Percentiles rank a stretch among this genome's conserved stretches.
phyloP scores from a whole-genome alignment of 2,329 filamentous ascomycete species.

The Phialocephala subalpina region DNA sequence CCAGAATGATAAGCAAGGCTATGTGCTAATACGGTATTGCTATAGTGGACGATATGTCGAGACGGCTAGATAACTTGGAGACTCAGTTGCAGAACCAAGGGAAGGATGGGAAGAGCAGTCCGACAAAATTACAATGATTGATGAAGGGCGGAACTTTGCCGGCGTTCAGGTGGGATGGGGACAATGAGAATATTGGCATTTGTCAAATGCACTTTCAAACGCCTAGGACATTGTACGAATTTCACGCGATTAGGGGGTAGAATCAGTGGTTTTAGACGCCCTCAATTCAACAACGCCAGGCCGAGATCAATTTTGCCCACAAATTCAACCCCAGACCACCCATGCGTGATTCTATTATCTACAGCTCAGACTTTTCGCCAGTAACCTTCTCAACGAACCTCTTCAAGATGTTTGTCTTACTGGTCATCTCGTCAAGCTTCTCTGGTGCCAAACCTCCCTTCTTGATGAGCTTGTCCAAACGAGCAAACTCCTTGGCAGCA shows the following conservation, averaged over 20 bases:
- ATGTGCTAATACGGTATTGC: constrained; percentile 15
- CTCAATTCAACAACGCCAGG: constrained; percentile 10
- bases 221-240: not conserved
- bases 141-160: not conserved
- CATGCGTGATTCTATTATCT: constrained; percentile 34
- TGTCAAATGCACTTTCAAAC: not conserved
- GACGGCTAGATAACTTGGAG: constrained; percentile 81
- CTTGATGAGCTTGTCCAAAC: constrained; percentile 80
- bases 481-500: constrained; percentile 83
- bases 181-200: not conserved
- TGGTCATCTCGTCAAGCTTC: constrained; percentile 89
- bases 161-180: not conserved
- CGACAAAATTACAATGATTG: constrained; percentile 34
- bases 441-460: constrained; percentile 86
- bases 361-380: constrained; percentile 65
- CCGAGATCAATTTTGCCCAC: constrained; percentile 24
- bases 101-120: constrained; percentile 37
- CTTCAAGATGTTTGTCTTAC: constrained; percentile 86
- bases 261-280: not conserved
- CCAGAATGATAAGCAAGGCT: not conserved
- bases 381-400: constrained; percentile 71
- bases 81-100: constrained; percentile 38
- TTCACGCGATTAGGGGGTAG: not conserved
- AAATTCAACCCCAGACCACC: constrained; percentile 19
- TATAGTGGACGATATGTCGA: constrained; percentile 92